Conservation (phyloP, 2,329 filamentous ascomycete genomes). For the Leptographium radiaticola region DNA sequence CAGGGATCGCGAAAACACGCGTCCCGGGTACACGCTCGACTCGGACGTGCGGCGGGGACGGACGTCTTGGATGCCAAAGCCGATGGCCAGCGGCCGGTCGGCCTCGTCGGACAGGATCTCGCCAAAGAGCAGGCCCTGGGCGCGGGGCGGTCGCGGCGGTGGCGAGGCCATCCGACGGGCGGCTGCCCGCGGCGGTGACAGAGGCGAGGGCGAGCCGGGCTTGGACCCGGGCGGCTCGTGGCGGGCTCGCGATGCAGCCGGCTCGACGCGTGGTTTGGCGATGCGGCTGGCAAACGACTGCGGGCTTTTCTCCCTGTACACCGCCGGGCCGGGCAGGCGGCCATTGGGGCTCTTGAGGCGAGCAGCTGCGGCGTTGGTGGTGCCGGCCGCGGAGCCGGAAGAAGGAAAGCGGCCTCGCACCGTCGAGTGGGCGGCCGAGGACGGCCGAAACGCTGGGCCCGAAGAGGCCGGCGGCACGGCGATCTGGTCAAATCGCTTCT, state of each 20-base stretch:
- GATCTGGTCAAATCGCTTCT: slow-evolving; percentile 63
- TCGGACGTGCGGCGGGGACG: slow-evolving; percentile 55
- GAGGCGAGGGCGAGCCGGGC: slow-evolving; percentile 26
- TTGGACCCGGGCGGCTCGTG: slow-evolving; percentile 33
- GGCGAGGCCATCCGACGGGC: slow-evolving; percentile 12
- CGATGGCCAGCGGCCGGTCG: slow-evolving; percentile 32
- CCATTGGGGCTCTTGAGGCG: neutral
- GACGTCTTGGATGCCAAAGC: slow-evolving; percentile 43
- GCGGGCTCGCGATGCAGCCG: no score
- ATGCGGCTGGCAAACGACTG: slow-evolving; percentile 34
- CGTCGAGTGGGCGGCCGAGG: neutral
- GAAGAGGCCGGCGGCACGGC: slow-evolving; percentile 7
- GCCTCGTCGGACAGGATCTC: slow-evolving; percentile 54
- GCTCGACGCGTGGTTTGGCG: slow-evolving; percentile 27
- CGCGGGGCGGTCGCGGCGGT: slow-evolving; percentile 22
- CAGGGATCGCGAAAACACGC: slow-evolving; percentile 28
- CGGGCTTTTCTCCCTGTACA: slow-evolving; percentile 2
- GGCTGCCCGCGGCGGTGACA: slow-evolving; percentile 12
- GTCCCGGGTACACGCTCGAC: slow-evolving; percentile 47
- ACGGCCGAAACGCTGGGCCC: neutral
- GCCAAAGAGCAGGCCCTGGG: slow-evolving; percentile 53
- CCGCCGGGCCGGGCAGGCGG: neutral
- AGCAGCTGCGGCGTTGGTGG: neutral
- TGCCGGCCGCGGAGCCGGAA: neutral
- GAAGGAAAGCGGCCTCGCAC: neutral